Evolutionary conservation across 1,284 basidiomycete genomes (phyloP).

Genomic region (Austropuccinia psidii): DNA sequence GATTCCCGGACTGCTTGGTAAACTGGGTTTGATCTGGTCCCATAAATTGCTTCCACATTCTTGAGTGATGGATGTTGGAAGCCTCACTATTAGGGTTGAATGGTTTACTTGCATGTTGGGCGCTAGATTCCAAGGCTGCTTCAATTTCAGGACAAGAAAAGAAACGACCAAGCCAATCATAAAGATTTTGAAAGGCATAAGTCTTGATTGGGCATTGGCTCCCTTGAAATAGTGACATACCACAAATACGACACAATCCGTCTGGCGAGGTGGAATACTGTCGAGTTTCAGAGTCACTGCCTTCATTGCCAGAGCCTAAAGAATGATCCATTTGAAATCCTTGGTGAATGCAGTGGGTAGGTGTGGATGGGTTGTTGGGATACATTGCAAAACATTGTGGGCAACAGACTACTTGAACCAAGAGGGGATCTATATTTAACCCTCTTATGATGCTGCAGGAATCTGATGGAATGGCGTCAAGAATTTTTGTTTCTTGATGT

Average conservation of each 20-base stretch:
- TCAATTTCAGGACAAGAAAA: not conserved
- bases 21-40: not conserved
- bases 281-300: not conserved
- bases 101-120: not conserved
- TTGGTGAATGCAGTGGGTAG: not conserved
- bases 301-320: not conserved
- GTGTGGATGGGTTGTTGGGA: not conserved
- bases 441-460: not conserved
- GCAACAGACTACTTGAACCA: not conserved
- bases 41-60: not conserved
- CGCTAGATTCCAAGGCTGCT: not conserved
- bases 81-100: not conserved
- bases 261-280: no score
- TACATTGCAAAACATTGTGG: not conserved
- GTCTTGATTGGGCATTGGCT: not conserved
- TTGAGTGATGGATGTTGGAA: conserved; percentile 8
- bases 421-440: not conserved
- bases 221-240: not conserved
- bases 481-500: not conserved
- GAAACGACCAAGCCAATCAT: not conserved
- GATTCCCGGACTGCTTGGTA: not conserved
- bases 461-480: not conserved
- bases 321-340: not conserved
- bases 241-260: not conserved
- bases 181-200: not conserved